Evolutionary conservation across 192 early-diverging fungal genomes (phyloP).

Genomic region (Funneliformis mosseae): DNA sequence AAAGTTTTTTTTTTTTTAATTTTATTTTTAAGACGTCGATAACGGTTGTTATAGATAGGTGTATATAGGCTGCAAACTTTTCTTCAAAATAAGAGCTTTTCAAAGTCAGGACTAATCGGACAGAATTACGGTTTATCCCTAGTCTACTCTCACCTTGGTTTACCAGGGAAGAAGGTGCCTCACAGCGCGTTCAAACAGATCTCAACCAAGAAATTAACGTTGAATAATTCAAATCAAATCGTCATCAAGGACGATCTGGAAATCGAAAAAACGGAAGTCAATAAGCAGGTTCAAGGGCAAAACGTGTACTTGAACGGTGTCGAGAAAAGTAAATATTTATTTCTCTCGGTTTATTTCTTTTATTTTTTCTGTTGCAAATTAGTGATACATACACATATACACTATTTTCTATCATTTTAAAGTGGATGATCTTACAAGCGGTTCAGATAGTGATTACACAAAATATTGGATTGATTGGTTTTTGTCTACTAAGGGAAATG

Average conservation of each 20-base stretch:
- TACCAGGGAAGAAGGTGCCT: neutral
- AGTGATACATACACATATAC: neutral
- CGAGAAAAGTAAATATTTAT: constrained; percentile 25
- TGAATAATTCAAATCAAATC: constrained; percentile 33
- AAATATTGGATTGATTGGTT: constrained; percentile 98
- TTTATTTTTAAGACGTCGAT: too few species aligned
- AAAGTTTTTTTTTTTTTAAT: too few species aligned
- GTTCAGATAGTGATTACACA: constrained; percentile 63
- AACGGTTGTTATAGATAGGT: too few species aligned
- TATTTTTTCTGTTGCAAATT: neutral
- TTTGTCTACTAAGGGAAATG: constrained; percentile 87
- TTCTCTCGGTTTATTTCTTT: neutral
- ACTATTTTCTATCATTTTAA: neutral
- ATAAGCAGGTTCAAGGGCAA: constrained; percentile 17
- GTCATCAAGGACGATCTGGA: constrained; percentile 31
- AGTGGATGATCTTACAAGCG: constrained; percentile 62
- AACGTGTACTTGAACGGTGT: constrained; percentile 20
- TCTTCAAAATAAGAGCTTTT: too few species aligned
- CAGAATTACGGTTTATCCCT: neutral
- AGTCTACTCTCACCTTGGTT: neutral
- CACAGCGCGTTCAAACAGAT: neutral
- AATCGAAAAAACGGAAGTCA: neutral
- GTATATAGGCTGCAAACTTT: too few species aligned
- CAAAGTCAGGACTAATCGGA: neutral
- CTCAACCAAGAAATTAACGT: neutral